Percentiles rank a stretch among this genome's conserved stretches.
Evolutionary conservation across 2,329 filamentous ascomycete genomes (phyloP).

Genomic region (Aspergillus intermedius): DNA sequence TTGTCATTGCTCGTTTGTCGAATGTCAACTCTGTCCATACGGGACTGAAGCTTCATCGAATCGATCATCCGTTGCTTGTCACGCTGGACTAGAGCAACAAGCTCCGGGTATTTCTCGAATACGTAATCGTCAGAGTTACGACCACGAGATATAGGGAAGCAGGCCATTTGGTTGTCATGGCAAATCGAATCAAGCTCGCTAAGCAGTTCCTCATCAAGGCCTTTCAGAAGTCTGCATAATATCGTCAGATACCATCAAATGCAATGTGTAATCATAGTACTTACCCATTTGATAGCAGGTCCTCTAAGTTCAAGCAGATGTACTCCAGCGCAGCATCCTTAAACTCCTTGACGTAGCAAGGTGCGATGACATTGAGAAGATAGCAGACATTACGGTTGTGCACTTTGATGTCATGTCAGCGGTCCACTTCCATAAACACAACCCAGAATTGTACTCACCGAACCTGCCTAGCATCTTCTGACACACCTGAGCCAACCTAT

Average conservation of each 20-base stretch:
- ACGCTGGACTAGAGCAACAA: slow-evolving; percentile 33
- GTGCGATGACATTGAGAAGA: slow-evolving; percentile 77
- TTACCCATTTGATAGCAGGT: slow-evolving; percentile 79
- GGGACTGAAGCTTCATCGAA: slow-evolving; percentile 64
- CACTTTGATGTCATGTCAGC: slow-evolving; percentile 41
- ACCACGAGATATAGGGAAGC: slow-evolving; percentile 69
- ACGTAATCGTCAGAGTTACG: slow-evolving; percentile 58
- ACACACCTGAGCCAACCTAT: slow-evolving; percentile 81
- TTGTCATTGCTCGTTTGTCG: slow-evolving; percentile 63
- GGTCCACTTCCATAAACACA: background rate
- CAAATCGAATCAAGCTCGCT: slow-evolving; percentile 73
- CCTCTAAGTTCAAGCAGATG: slow-evolving; percentile 82
- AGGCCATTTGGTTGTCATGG: slow-evolving; percentile 72
- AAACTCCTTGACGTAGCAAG: slow-evolving; percentile 75
- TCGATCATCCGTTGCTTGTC: slow-evolving; percentile 60
- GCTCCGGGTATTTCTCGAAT: slow-evolving; percentile 40
- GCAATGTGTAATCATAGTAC: slow-evolving; percentile 8
- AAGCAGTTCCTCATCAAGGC: slow-evolving; percentile 78
- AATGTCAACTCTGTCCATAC: slow-evolving; percentile 59
- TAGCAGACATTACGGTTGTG: slow-evolving; percentile 78
- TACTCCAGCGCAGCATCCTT: slow-evolving; percentile 86
- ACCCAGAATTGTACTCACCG: slow-evolving; percentile 35
- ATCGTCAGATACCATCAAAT: background rate
- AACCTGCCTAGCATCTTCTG: slow-evolving; percentile 77
- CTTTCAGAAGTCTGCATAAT: slow-evolving; percentile 59